Evolutionary conservation across 1,139 yeast species (phyloP), one percentile per base, ranked within the genome.

Genomic region (Kodamaea ohmeri): DNA sequence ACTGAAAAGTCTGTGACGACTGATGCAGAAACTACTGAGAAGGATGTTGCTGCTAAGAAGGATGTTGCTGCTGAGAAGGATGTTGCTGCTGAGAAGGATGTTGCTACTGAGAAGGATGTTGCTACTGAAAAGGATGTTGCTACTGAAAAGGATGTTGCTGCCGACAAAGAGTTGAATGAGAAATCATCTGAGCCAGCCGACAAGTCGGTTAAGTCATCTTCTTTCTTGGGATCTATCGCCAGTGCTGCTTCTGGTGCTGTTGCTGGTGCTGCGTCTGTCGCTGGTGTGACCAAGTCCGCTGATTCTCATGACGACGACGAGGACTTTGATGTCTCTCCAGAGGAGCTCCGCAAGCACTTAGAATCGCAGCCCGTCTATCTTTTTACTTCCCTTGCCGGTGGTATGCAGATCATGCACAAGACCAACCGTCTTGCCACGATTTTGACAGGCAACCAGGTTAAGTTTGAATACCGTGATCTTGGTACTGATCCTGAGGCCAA

Each of bases 401-500:
- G 95, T 1, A 83, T 83, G 72, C 90, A 85, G 56, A 76, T 89
- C 56, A 78, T 83, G 52, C 76, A 83, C n/a, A 71, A 92, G 50
- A 88, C 96, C 26, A 87, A 85, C 56, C 68, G 92, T 41, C 67
- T 92, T 41, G 76, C 76, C 13, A 83, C 89, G 1, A 87, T 90
- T 40, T 71, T 90, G 34, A 75, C 79, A 30, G 94, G 92, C 2
- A 86, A 88, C 58, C 75, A 80, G 30, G 67, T 90, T 42, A 69
- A 76, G 45, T 88, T 79, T 58, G 73, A 76, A 22, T 76, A 80
- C 52, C 77, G 84, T 39, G 98, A 90, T 56, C 67, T 90, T 40
- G 96, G 96, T 2, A 85, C 96, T 0, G 95, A 89, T 55, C 89
- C 82, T 36, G 83, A 79, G 41, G 97, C 97, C 13, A 80, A 86